Evolutionary conservation across 192 early-diverging fungal species (phyloP).

Genomic region (Backusella tuberculispora): DNA sequence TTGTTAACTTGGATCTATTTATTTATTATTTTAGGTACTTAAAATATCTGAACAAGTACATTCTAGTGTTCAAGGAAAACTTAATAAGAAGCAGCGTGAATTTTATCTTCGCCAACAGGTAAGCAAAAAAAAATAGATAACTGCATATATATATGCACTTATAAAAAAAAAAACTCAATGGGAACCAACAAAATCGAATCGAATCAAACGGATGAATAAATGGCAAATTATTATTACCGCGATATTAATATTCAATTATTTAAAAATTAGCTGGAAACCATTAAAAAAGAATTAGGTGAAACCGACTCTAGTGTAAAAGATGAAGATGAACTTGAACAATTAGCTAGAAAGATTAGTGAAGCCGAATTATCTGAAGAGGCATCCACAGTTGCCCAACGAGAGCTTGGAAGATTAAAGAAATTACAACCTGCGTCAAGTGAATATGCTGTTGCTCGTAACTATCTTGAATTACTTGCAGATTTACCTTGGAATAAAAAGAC

Average conservation of each 20-base stretch:
- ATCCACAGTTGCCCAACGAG: slow-evolving; percentile 59
- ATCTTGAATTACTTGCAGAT: slow-evolving; percentile 76
- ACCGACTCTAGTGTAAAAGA: slow-evolving; percentile 45
- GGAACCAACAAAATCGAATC: no score
- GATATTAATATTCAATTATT: neutral
- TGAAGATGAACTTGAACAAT: slow-evolving; percentile 69
- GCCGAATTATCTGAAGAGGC: slow-evolving; percentile 68
- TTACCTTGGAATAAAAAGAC: slow-evolving; percentile 76
- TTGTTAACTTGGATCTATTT: neutral
- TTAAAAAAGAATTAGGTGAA: slow-evolving; percentile 84
- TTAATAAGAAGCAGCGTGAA: slow-evolving; percentile 81
- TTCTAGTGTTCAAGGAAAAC: slow-evolving; percentile 73
- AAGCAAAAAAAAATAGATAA: neutral
- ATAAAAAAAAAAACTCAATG: neutral
- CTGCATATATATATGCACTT: neutral
- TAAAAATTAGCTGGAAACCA: slow-evolving; percentile 64
- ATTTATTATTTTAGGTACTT: slow-evolving; percentile 54
- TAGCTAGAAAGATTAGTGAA: slow-evolving; percentile 59
- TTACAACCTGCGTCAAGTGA: slow-evolving; percentile 79
- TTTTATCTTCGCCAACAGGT: slow-evolving; percentile 80
- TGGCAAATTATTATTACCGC: neutral
- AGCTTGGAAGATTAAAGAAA: slow-evolving; percentile 68
- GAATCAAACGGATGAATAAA: no score
- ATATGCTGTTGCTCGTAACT: slow-evolving; percentile 77
- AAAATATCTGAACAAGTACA: slow-evolving; percentile 81